Evolutionary conservation across 2,329 filamentous ascomycete genomes (phyloP), one percentile per base, ranked within the genome.

Genomic region (Calonectria hawksworthii): DNA sequence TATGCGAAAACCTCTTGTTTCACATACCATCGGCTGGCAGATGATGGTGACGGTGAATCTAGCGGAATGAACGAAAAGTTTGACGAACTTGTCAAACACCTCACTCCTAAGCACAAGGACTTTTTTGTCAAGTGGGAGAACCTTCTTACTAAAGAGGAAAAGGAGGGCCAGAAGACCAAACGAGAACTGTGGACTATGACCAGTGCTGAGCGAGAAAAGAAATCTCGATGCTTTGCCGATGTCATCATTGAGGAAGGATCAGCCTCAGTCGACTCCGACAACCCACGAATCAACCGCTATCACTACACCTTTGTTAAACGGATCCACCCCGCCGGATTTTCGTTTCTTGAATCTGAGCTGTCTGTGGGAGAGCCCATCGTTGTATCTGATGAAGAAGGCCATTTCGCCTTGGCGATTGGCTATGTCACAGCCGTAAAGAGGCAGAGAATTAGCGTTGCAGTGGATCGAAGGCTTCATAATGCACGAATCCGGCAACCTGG

Each of bases 41-140:
- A 99, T 80, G 90, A 94, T 80, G 97, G 97, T 4, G 90, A 94
- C 72, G 94, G 93, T 7, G 94, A 97, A 77, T 93, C 92, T 0
- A 96, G 96, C 77, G 95, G 94, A 23, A 91, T 98, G 83, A 92
- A 93, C 59, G 91, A 93, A 36, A 94, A 94, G 79, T 99, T 98
- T 81, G 92, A 95, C 67, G 94, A 97, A 76, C 87, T 95, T 8
- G 93, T 98, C 66, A 90, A 90, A 74, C 94, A 98, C 82, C 88
- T 98, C n/a, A 94, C 91, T 8, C 89, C 93, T 1, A 87, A 86
- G 0, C 94, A 98, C 81, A 92, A 92, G 78, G 91, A 93, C 0
- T 99, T 99, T 84, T 98, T 99, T 85, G 89, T 94, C 76, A 98
- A 97, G 83, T 99, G 97, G 97, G 97, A 99, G 84, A 91, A 93